A percentile compares a stretch with the other conserved stretches of the same genome.
These are phyloP conservation scores for Saccharomycopsis hybrid DNA, from an alignment of 1,139 yeast species.

Conservation along the genomic window DNA sequence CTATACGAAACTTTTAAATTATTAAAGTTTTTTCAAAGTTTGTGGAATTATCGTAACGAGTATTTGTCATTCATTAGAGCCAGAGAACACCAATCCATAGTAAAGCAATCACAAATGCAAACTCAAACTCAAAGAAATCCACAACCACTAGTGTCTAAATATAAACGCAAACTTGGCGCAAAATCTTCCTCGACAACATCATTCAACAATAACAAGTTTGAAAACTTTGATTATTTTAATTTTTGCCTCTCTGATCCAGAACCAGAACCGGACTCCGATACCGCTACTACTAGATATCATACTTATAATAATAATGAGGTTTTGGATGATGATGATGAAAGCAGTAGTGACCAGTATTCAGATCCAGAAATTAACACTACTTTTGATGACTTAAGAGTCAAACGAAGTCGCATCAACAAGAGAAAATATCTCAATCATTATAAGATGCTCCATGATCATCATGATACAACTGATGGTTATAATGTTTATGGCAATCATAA, in stretches of 20 bases:
- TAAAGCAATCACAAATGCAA: background rate
- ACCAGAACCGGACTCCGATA: background rate
- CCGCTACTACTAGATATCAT: too few species aligned
- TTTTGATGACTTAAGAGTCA: constrained; percentile 8
- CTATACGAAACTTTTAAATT: constrained; percentile 17
- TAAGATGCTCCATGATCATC: constrained; percentile 1
- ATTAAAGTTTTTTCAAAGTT: constrained; percentile 18
- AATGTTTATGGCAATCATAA: background rate
- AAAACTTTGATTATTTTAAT: constrained; percentile 13
- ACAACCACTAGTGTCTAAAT: background rate
- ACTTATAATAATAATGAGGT: too few species aligned
- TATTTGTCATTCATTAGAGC: constrained; percentile 10
- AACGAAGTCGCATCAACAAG: background rate
- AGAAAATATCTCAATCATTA: constrained; percentile 10
- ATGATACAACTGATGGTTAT: background rate
- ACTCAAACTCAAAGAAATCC: background rate
- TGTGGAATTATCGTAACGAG: constrained; percentile 20
- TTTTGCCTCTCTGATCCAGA: constrained; percentile 19
- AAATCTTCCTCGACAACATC: too few species aligned
- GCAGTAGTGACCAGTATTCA: constrained; percentile 13
- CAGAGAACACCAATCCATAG: constrained; percentile 9
- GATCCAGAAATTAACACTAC: constrained; percentile 16
- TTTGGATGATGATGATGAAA: constrained; percentile 4
- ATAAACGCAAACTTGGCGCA: too few species aligned
- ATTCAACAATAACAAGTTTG: constrained; percentile 11